Evolutionary conservation across 257 asterid genomes (phyloP).

Genomic region (Solanum appendiculatum): DNA sequence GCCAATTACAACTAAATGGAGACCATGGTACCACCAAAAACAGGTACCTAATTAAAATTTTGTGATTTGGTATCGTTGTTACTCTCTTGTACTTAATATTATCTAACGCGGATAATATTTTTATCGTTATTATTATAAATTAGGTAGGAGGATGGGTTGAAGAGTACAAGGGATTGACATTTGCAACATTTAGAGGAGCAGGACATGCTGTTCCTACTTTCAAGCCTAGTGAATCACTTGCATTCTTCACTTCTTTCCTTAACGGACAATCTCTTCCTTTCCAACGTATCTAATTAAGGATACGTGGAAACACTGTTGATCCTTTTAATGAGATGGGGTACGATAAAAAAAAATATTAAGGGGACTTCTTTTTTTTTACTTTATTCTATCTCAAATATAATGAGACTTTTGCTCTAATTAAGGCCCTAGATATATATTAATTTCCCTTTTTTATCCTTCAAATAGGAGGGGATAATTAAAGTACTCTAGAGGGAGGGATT

Average conservation of each 20-base stretch:
- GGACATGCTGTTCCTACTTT: conserved; percentile 90
- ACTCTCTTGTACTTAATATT: neutral
- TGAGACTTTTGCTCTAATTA: neutral
- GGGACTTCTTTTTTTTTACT: neutral
- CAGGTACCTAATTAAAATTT: conserved; percentile 35
- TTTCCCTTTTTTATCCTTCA: neutral
- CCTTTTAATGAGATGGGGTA: neutral
- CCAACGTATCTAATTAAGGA: conserved; percentile 11
- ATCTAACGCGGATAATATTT: neutral
- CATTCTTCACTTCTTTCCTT: conserved; percentile 66
- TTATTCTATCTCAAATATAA: neutral
- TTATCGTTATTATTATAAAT: neutral
- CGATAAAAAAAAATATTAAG: neutral
- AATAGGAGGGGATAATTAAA: neutral
- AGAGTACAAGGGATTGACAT: conserved; percentile 76
- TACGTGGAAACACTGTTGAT: neutral
- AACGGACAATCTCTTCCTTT: conserved; percentile 55
- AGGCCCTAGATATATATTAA: neutral
- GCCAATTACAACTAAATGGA: conserved; percentile 62
- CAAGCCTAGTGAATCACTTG: conserved; percentile 73
- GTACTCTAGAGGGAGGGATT: neutral
- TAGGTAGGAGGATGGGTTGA: conserved; percentile 93
- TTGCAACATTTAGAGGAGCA: conserved; percentile 89
- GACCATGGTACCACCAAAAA: conserved; percentile 85
- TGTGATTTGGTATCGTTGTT: neutral